These are phyloP conservation scores for Penicillium italicum DNA, from an alignment of 2,329 filamentous ascomycete species.

Conservation along the genomic window DNA sequence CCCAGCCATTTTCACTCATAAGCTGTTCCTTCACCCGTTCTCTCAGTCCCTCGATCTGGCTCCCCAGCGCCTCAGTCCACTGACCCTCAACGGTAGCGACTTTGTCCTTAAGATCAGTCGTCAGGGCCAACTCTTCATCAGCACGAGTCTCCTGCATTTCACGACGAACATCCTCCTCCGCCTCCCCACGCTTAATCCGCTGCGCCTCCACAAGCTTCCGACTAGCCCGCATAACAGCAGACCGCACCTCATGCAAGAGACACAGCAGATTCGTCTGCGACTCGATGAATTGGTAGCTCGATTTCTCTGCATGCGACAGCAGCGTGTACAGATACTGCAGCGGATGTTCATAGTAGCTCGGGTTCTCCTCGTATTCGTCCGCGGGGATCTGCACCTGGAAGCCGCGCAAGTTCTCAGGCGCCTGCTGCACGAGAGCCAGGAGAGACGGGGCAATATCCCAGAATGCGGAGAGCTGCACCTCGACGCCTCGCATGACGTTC, in stretches of 20 bases:
- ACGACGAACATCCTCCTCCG: conserved; percentile 41
- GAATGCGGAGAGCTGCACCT: conserved; percentile 87
- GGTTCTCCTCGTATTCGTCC: conserved; percentile 78
- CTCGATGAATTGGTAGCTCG: conserved; percentile 95
- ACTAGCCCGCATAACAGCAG: conserved; percentile 67
- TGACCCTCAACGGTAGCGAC: conserved; percentile 86
- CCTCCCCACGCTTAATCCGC: conserved; percentile 47
- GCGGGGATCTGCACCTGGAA: conserved; percentile 76
- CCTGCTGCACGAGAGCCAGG: conserved; percentile 71
- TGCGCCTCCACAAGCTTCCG: conserved; percentile 66
- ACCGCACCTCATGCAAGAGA: conserved; percentile 84
- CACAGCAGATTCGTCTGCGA: conserved; percentile 88
- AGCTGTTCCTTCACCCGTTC: conserved; percentile 70
- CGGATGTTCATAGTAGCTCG: conserved; percentile 73
- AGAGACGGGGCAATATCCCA: conserved; percentile 95
- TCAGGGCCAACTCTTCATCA: conserved; percentile 68
- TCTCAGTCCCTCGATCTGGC: conserved; percentile 68
- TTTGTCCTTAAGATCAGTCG: conserved; percentile 87
- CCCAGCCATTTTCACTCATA: conserved; percentile 78
- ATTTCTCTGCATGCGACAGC: conserved; percentile 82
- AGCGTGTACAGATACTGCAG: conserved; percentile 87
- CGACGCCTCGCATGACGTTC: conserved; percentile 82
- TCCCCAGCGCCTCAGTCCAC: conserved; percentile 83
- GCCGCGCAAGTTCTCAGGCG: conserved; percentile 55
- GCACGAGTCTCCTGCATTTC: conserved; percentile 57